phyloP scores from a whole-genome alignment of 2,329 filamentous ascomycete genomes.

The Aspergillus sp. region DNA sequence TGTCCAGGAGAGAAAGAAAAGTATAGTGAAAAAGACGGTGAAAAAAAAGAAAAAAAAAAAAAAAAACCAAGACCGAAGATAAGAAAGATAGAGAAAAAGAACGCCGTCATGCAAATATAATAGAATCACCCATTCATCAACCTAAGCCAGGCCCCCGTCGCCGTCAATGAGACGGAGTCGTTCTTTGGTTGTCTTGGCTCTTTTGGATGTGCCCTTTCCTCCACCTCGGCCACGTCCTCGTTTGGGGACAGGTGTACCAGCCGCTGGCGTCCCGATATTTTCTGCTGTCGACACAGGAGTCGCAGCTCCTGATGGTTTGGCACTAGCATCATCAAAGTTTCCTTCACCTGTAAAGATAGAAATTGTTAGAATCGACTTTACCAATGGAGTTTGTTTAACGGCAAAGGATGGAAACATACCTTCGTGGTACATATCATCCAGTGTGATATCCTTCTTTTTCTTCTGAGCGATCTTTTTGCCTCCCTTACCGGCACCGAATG shows the following conservation, averaged over 20 bases:
- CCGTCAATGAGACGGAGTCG: slow-evolving; percentile 46
- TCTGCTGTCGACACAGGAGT: slow-evolving; percentile 68
- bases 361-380: slow-evolving; percentile 6
- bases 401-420: slow-evolving; percentile 61
- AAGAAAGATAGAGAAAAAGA: slow-evolving; percentile 2
- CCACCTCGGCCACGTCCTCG: slow-evolving; percentile 57
- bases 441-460: slow-evolving; percentile 58
- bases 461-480: slow-evolving; percentile 62
- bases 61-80: slow-evolving; percentile 4
- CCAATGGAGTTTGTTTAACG: neutral
- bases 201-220: slow-evolving; percentile 59
- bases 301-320: slow-evolving; percentile 80
- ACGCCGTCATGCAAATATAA: slow-evolving; percentile 17
- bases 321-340: slow-evolving; percentile 83
- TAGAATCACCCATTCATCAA: slow-evolving; percentile 4
- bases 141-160: slow-evolving; percentile 37
- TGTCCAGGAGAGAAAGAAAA: slow-evolving; percentile 1
- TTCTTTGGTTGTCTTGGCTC: slow-evolving; percentile 59
- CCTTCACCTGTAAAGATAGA: slow-evolving; percentile 72
- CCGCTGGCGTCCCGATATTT: slow-evolving; percentile 41
- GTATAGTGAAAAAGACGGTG: neutral
- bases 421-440: slow-evolving; percentile 99
- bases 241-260: slow-evolving; percentile 46
- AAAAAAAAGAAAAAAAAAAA: neutral
- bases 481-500: slow-evolving; percentile 59